Evolutionary conservation across 371 early-diverging fungal genomes (phyloP).

Genomic region (Mortierella sp.): DNA sequence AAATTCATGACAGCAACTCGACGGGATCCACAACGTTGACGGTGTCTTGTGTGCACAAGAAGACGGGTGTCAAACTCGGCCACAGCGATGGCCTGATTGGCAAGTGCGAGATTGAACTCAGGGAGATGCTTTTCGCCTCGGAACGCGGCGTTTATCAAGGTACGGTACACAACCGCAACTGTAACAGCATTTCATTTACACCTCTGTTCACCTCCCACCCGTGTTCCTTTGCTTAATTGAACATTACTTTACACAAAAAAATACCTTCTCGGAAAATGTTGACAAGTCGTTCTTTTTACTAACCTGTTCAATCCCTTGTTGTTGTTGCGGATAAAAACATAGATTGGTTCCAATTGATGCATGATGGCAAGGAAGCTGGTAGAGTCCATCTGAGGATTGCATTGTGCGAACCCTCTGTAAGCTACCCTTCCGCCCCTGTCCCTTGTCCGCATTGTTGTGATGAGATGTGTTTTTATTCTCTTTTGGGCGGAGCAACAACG

Average conservation of each 20-base stretch:
- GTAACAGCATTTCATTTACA: too few relatives aligned
- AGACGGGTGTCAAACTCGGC: slow-evolving; percentile 43
- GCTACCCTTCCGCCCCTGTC: not conserved
- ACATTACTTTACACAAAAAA: not conserved
- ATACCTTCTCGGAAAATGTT: not conserved
- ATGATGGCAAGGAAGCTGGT: slow-evolving; percentile 40
- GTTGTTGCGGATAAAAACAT: not conserved
- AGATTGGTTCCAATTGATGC: slow-evolving; percentile 41
- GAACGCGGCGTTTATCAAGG: slow-evolving; percentile 23
- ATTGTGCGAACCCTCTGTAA: slow-evolving; percentile 45
- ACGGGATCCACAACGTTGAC: slow-evolving; percentile 29
- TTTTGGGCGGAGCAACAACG: slow-evolving; percentile 1
- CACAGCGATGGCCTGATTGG: slow-evolving; percentile 47
- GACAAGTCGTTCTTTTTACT: not conserved
- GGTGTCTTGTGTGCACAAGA: slow-evolving; percentile 39
- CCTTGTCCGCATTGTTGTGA: not conserved
- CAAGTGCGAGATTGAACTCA: slow-evolving; percentile 44
- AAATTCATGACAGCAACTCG: slow-evolving; percentile 18
- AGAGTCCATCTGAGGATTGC: slow-evolving; percentile 34
- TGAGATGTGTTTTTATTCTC: not conserved
- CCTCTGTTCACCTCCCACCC: not conserved
- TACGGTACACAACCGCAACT: slow-evolving; percentile 4
- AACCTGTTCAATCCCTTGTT: not conserved
- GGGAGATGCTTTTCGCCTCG: slow-evolving; percentile 22
- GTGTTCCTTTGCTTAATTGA: not conserved